Evolutionary conservation across 2,329 filamentous ascomycete species (phyloP).

Genomic region (Simplicillium aogashimaense): DNA sequence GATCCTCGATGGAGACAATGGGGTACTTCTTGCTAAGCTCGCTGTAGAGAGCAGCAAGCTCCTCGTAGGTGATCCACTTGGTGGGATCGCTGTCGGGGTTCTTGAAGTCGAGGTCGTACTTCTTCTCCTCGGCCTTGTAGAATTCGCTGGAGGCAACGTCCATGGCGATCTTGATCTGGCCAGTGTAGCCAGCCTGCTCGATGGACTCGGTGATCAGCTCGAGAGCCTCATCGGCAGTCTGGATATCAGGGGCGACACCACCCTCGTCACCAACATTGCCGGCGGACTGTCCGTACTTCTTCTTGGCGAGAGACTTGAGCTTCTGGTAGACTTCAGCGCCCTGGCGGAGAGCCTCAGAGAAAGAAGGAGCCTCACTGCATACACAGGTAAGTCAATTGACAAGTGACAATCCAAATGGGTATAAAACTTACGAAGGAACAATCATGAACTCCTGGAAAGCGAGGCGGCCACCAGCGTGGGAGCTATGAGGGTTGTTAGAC

Average conservation of each 20-base stretch:
- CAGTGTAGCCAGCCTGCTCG: slow-evolving; percentile 89
- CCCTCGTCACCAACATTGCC: slow-evolving; percentile 99
- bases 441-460: slow-evolving; percentile 98
- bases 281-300: slow-evolving; percentile 98
- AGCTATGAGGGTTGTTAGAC: slow-evolving; percentile 37
- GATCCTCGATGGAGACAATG: slow-evolving; percentile 97
- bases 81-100: slow-evolving; percentile 91
- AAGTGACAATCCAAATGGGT: slow-evolving; percentile 5
- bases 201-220: slow-evolving; percentile 93
- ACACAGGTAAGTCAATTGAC: slow-evolving; percentile 4
- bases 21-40: slow-evolving; percentile 88
- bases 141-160: slow-evolving; percentile 99
- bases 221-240: slow-evolving; percentile 92
- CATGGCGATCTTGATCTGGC: slow-evolving; percentile 97
- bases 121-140: slow-evolving; percentile 96
- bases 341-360: slow-evolving; percentile 93
- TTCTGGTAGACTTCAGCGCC: slow-evolving; percentile 97
- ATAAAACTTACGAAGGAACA: slow-evolving; percentile 60
- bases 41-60: slow-evolving; percentile 89
- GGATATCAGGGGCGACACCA: slow-evolving; percentile 98
- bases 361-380: slow-evolving; percentile 66
- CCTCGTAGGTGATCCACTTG: slow-evolving; percentile 99
- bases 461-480: slow-evolving; percentile 92
- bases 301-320: slow-evolving; percentile 94
- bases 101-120: slow-evolving; percentile 99